Evolutionary conservation across 768 basidiomycete species (phyloP).

Genomic region (Megacollybia marginata): DNA sequence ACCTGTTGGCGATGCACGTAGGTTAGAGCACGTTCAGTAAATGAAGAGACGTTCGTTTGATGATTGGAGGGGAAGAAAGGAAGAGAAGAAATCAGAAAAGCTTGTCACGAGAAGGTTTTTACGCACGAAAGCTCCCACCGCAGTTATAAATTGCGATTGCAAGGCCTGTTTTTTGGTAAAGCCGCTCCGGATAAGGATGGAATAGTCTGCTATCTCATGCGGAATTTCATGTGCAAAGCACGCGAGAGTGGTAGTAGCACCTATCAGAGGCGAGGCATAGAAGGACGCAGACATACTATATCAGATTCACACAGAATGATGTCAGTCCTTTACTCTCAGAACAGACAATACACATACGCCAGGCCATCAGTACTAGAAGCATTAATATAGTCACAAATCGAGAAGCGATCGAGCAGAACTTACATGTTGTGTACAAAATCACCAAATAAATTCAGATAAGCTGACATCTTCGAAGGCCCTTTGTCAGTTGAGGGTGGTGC

Average conservation of each 20-base stretch:
- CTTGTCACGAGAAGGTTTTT: conserved; percentile 13
- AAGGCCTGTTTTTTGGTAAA: conserved; percentile 90
- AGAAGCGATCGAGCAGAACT: conserved; percentile 19
- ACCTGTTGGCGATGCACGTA: conserved; percentile 12
- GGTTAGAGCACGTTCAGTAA: not conserved
- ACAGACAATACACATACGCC: conserved; percentile 46
- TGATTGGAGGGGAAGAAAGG: not conserved
- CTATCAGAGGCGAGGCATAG: conserved; percentile 90
- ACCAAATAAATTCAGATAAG: conserved; percentile 88
- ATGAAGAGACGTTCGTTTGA: conserved; percentile 6
- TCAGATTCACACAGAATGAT: not conserved
- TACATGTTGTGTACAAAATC: conserved; percentile 95
- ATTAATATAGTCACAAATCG: conserved; percentile 6
- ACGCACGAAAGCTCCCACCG: conserved; percentile 81
- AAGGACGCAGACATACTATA: conserved; percentile 91
- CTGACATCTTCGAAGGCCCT: conserved; percentile 77
- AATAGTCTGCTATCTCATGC: conserved; percentile 96
- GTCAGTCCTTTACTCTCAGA: conserved; percentile 1
- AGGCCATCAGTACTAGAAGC: conserved; percentile 78
- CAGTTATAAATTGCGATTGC: conserved; percentile 89
- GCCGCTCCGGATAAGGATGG: conserved; percentile 84
- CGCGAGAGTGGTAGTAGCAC: conserved; percentile 90
- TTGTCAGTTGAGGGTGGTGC: conserved; percentile 14
- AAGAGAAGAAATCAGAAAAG: conserved; percentile 11
- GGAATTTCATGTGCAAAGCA: conserved; percentile 96